Evolutionary conservation across 2,329 filamentous ascomycete genomes (phyloP).

Genomic region (Westerdykella sp.): DNA sequence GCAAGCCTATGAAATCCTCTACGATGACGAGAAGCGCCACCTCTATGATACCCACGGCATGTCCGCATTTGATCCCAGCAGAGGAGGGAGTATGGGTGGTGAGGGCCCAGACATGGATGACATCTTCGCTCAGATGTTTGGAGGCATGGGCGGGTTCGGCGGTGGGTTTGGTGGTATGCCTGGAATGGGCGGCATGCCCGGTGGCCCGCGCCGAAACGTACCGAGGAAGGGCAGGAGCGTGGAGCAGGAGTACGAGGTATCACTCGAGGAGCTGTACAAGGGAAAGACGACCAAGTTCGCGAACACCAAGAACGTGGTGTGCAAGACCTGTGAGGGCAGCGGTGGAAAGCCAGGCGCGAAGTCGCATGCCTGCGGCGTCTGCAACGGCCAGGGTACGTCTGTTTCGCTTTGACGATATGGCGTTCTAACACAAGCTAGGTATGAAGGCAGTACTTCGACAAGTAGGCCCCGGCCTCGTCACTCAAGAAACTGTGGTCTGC

Average conservation of each 20-base stretch:
- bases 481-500: conserved; percentile 72
- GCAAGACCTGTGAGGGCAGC: conserved; percentile 76
- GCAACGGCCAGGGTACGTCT: conserved; percentile 63
- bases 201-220: conserved; percentile 42
- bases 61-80: conserved; percentile 81
- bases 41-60: conserved; percentile 94
- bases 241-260: conserved; percentile 85
- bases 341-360: conserved; percentile 92
- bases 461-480: conserved; percentile 74
- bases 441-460: conserved; percentile 71
- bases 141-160: conserved; percentile 45
- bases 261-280: conserved; percentile 92
- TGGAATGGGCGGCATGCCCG: conserved; percentile 51
- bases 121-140: conserved; percentile 88
- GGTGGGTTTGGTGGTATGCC: conserved; percentile 41
- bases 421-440: conserved; percentile 40
- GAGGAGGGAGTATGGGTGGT: conserved; percentile 58
- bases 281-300: conserved; percentile 97
- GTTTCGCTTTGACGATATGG: not conserved
- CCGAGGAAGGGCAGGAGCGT: conserved; percentile 73
- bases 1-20: conserved; percentile 95
- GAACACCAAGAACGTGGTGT: conserved; percentile 89
- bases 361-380: conserved; percentile 73
- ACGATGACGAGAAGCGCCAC: conserved; percentile 87
- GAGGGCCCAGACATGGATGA: conserved; percentile 80